phyloP scores from a whole-genome alignment of 176 grass and related monocot genomes.

The Rhynchospora pubera region DNA sequence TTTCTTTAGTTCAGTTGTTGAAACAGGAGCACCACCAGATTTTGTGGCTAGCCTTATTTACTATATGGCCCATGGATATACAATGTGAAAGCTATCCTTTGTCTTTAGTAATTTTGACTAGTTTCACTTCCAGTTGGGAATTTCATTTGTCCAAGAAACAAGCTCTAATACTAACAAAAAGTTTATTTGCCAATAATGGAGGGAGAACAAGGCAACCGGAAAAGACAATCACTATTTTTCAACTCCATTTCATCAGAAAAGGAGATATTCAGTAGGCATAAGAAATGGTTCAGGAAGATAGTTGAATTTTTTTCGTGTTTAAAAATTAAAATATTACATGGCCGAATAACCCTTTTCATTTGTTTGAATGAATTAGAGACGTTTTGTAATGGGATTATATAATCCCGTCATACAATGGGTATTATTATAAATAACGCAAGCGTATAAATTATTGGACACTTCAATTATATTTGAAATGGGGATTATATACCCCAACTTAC shows the following conservation, averaged over 20 bases:
- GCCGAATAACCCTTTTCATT: not conserved
- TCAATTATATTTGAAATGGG: conserved; percentile 1
- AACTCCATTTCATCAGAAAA: not conserved
- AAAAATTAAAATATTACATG: not conserved
- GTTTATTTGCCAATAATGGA: conserved; percentile 12
- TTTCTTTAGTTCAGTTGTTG: conserved; percentile 24
- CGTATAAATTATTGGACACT: not conserved
- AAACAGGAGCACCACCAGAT: conserved; percentile 47
- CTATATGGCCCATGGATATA: conserved; percentile 12
- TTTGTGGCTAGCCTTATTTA: conserved; percentile 65
- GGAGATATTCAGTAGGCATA: not conserved
- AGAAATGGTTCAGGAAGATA: not conserved
- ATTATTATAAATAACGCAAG: not conserved
- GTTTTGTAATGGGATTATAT: too few species aligned
- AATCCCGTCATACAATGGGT: too few species aligned
- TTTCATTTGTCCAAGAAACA: conserved; percentile 8
- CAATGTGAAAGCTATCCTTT: not conserved
- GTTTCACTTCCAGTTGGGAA: not conserved
- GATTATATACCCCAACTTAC: not conserved
- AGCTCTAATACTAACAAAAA: conserved; percentile 25
- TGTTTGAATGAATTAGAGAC: too few species aligned
- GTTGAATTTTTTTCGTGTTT: not conserved
- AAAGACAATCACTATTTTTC: not conserved
- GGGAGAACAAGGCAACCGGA: not conserved
- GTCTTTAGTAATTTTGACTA: not conserved